These are phyloP conservation scores for Fusarium paranaense DNA, from an alignment of 2,329 filamentous ascomycete species.

Conservation along the genomic window DNA sequence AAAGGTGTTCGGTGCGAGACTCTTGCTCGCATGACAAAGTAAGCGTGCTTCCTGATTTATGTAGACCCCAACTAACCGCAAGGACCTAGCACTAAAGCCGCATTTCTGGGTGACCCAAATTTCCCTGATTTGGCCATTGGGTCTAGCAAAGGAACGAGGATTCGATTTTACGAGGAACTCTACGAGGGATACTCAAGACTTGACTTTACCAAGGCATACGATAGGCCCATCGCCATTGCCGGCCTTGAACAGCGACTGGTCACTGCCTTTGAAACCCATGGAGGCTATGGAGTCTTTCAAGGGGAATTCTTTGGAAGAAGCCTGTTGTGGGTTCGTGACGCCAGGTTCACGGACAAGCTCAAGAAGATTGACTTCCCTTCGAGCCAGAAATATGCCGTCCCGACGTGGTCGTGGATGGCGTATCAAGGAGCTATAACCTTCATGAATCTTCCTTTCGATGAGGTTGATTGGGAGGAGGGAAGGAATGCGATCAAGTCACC, in stretches of 20 bases:
- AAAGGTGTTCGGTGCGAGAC: slow-evolving; percentile 30
- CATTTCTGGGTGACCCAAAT: slow-evolving; percentile 35
- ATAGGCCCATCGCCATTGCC: slow-evolving; percentile 34
- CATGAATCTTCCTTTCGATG: slow-evolving; percentile 36
- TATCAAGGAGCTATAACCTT: slow-evolving; percentile 48
- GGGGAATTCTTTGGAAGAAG: slow-evolving; percentile 21
- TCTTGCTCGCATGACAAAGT: slow-evolving; percentile 26
- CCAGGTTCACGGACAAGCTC: neutral
- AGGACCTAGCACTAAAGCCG: slow-evolving; percentile 9
- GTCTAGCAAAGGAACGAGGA: slow-evolving; percentile 21
- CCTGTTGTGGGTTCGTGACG: slow-evolving; percentile 29
- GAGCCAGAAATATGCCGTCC: slow-evolving; percentile 23
- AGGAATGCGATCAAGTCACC: slow-evolving; percentile 13
- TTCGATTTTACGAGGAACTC: slow-evolving; percentile 27
- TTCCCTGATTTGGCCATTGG: slow-evolving; percentile 19
- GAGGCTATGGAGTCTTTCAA: slow-evolving; percentile 36
- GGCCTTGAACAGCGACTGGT: slow-evolving; percentile 29
- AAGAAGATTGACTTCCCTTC: slow-evolving; percentile 8
- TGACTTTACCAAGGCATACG: slow-evolving; percentile 14
- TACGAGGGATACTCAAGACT: slow-evolving; percentile 34
- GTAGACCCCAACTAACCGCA: neutral
- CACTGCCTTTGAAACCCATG: slow-evolving; percentile 16
- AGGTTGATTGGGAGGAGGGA: slow-evolving; percentile 16
- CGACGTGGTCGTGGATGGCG: slow-evolving; percentile 53
- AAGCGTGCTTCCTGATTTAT: neutral